Evolutionary conservation across 305 asterid genomes (phyloP).

Genomic region (Solanum hybrid): DNA sequence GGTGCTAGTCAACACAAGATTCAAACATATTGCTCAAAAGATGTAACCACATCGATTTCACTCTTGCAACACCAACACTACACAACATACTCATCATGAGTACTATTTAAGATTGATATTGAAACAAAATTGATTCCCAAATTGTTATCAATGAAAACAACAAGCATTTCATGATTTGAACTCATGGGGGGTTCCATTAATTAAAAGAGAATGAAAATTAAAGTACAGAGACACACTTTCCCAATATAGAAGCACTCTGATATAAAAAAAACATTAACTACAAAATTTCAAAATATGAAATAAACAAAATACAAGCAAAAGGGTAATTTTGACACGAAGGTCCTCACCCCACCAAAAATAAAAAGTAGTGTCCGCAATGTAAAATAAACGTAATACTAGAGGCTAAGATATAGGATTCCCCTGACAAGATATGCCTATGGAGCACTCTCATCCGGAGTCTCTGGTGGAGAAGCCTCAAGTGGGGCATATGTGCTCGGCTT

Average conservation of each 20-base stretch:
- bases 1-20: background rate
- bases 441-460: background rate
- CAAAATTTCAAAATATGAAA: background rate
- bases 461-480: background rate
- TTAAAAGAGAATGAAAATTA: background rate
- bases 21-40: background rate
- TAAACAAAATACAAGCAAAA: background rate
- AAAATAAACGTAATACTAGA: background rate
- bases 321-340: background rate
- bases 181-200: background rate
- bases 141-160: too few relatives aligned
- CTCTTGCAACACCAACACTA: background rate
- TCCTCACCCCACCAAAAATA: background rate
- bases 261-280: background rate
- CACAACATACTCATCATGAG: background rate
- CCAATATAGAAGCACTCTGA: background rate
- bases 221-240: background rate
- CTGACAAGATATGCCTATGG: background rate
- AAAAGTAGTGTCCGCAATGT: background rate
- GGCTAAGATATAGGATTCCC: background rate
- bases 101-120: background rate
- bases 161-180: background rate
- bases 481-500: background rate
- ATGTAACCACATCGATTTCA: background rate
- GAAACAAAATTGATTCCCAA: background rate